phyloP scores from a whole-genome alignment of 345 rosid species.

The Iberis pinnata region DNA sequence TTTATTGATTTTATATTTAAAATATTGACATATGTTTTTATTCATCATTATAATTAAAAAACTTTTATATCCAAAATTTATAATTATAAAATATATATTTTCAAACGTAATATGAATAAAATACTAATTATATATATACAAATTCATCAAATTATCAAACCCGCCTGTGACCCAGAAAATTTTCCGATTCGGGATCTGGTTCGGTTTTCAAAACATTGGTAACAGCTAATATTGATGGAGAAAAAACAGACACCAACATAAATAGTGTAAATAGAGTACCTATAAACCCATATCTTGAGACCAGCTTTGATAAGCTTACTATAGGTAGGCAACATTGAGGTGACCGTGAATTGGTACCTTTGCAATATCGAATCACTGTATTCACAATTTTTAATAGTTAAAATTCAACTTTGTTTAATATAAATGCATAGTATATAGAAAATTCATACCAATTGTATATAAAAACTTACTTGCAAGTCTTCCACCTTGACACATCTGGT shows the following conservation, averaged over 20 bases:
- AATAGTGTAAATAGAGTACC: slow-evolving; percentile 30
- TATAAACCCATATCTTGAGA: slow-evolving; percentile 59
- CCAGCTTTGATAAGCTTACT: slow-evolving; percentile 57
- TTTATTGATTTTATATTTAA: too few species aligned
- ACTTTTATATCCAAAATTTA: too few species aligned
- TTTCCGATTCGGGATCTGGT: too few species aligned
- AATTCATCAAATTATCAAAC: too few species aligned
- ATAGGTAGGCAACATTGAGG: slow-evolving; percentile 47
- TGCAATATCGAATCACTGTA: slow-evolving; percentile 33
- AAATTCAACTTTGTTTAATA: neutral
- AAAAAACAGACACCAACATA: neutral
- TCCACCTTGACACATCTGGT: slow-evolving; percentile 34
- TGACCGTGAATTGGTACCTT: slow-evolving; percentile 31
- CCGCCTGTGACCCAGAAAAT: too few species aligned
- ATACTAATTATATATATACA: too few species aligned
- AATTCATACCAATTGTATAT: neutral
- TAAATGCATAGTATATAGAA: neutral
- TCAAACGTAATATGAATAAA: too few species aligned
- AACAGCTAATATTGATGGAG: neutral
- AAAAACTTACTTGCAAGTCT: slow-evolving; percentile 43
- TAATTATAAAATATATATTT: too few species aligned
- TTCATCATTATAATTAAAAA: too few species aligned
- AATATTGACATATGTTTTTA: too few species aligned
- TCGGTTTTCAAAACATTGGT: too few species aligned
- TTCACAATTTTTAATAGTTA: neutral